Conservation (phyloP, 495 filamentous ascomycete genomes). For the Aspergillus homomorphus region DNA sequence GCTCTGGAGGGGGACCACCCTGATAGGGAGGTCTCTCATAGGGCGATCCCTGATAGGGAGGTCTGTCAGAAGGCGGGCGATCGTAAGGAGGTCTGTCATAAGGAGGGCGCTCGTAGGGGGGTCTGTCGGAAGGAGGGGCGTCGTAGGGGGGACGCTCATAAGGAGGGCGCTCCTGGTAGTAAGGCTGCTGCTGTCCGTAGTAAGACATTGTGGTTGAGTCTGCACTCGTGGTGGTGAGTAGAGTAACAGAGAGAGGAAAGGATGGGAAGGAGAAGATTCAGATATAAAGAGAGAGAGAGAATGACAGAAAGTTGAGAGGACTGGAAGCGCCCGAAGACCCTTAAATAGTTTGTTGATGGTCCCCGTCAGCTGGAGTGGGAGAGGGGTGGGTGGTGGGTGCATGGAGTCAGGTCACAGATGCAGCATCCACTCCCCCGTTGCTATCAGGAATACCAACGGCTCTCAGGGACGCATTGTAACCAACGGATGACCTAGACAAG, state of each 20-base stretch:
- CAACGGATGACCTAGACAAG: not conserved
- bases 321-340: constrained; percentile 7
- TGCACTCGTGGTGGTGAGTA: not conserved
- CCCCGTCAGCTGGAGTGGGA: constrained; percentile 6
- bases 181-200: constrained; percentile 13
- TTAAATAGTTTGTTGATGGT: constrained; percentile 7
- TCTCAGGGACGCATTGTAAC: not conserved
- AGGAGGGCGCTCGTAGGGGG: constrained; percentile 6
- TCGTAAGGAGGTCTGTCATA: constrained; percentile 20
- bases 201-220: constrained; percentile 13
- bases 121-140: constrained; percentile 18
- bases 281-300: constrained; percentile 4
- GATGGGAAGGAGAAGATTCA: constrained; percentile 5
- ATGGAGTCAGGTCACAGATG: constrained; percentile 2
- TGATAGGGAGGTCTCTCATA: constrained; percentile 21
- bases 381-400: not conserved
- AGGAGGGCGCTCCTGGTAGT: constrained; percentile 20
- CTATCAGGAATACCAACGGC: not conserved
- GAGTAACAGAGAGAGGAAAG: not conserved
- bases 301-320: not conserved
- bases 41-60: constrained; percentile 19
- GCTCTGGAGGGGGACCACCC: constrained; percentile 11
- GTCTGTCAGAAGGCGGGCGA: constrained; percentile 12
- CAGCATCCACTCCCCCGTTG: not conserved
- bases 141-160: constrained; percentile 21